Conservation (phyloP, 73 alveolate genomes). For the Effrenium voratum region DNA sequence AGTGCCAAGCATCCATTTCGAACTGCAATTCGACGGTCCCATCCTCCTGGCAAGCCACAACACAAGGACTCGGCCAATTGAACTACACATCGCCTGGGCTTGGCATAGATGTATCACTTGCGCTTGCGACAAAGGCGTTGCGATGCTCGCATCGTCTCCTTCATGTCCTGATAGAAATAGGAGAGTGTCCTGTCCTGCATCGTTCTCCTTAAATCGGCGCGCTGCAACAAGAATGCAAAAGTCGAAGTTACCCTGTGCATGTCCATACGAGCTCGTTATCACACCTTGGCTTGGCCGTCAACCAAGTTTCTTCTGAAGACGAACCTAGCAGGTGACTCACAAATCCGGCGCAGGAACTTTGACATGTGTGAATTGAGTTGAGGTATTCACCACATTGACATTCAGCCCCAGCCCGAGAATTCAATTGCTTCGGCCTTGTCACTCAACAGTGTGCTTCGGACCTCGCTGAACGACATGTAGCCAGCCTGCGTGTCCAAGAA, state of each 20-base stretch:
- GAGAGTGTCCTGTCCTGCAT: slow-evolving; percentile 57
- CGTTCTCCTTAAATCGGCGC: slow-evolving; percentile 6
- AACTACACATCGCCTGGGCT: background rate
- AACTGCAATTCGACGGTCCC: slow-evolving; percentile 49
- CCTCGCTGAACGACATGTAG: slow-evolving; percentile 49
- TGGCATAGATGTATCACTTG: background rate
- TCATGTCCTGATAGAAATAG: slow-evolving; percentile 46
- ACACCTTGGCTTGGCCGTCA: too few relatives aligned
- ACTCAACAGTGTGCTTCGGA: slow-evolving; percentile 36
- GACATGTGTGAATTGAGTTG: background rate
- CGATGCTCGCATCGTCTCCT: background rate
- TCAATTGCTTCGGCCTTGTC: slow-evolving; percentile 31
- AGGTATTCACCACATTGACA: background rate
- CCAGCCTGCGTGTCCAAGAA: background rate
- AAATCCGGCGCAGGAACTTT: background rate
- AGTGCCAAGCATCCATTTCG: slow-evolving; percentile 75
- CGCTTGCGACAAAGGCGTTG: background rate
- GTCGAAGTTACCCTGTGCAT: background rate
- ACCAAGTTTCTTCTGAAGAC: too few relatives aligned
- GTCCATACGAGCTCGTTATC: background rate
- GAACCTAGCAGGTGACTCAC: too few relatives aligned
- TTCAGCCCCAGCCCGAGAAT: too few relatives aligned
- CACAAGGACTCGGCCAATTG: background rate
- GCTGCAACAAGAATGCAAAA: background rate
- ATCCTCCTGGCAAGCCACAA: background rate